Conservation (phyloP, 2,329 filamentous ascomycete species). For the Parafenestella ontariensis region DNA sequence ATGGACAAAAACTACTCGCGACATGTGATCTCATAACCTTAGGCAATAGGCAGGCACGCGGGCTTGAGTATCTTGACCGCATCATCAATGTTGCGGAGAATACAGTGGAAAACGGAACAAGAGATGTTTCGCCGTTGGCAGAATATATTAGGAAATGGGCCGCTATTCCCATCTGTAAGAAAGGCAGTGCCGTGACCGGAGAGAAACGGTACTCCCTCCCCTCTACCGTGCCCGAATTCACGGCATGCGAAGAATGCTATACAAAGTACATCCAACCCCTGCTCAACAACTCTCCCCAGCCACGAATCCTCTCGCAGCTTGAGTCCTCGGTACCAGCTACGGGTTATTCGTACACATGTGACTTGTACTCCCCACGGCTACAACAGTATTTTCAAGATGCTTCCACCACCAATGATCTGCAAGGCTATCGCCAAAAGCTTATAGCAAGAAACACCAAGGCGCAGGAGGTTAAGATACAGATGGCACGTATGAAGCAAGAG, state of each 20-base stretch:
- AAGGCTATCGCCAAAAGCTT: slow-evolving; percentile 13
- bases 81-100: slow-evolving; percentile 11
- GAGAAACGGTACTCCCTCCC: slow-evolving; percentile 12
- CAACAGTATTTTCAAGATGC: slow-evolving; percentile 21
- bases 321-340: not conserved
- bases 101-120: slow-evolving; percentile 3
- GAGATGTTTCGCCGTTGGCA: slow-evolving; percentile 9
- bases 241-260: slow-evolving; percentile 26
- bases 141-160: slow-evolving; percentile 20
- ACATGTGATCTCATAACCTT: slow-evolving; percentile 27
- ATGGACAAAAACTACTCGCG: slow-evolving; percentile 18
- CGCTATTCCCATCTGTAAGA: slow-evolving; percentile 11
- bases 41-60: slow-evolving; percentile 9
- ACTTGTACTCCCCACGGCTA: slow-evolving; percentile 22
- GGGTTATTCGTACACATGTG: slow-evolving; percentile 18
- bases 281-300: not conserved
- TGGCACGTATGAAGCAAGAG: slow-evolving; percentile 15
- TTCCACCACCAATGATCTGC: slow-evolving; percentile 7
- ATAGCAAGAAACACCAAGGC: slow-evolving; percentile 11
- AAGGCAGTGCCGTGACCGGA: slow-evolving; percentile 2
- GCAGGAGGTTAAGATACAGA: slow-evolving; percentile 15
- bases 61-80: slow-evolving; percentile 15
- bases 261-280: slow-evolving; percentile 16
- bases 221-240: slow-evolving; percentile 14
- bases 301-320: slow-evolving; percentile 7